Base-by-base conservation (phyloP, 1,284 basidiomycete species). In the Abortiporus biennis region DNA sequence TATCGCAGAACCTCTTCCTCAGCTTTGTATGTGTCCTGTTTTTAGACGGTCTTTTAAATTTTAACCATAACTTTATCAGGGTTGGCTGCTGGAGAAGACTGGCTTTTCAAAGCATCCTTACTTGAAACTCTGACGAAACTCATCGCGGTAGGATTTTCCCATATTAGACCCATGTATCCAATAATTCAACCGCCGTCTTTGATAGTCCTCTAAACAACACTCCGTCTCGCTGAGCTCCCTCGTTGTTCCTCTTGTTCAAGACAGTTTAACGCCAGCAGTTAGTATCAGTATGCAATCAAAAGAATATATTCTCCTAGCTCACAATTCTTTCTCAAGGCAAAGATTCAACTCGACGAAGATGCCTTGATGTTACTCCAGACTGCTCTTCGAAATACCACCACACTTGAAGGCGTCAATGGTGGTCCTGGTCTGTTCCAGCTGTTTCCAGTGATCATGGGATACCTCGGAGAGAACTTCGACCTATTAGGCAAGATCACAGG, bases 341-440 rank as follows among this genome's bases (percentile, higher is more conserved):
- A 78, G 43, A 68, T 76, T 20, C 76, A 85, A 51, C 73, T 95
- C 37, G 92, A 95, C 47, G 78, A 81, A 44, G 90, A 94, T 59
- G 86, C 77, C 0, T 59, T 92, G 21, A 68, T 67, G 21, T 70
- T 95, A 27, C 94, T 91, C 92, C 69, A 77, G 40, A 69, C 78
- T 15, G 76, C 85, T 2, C 64, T 94, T 20, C 74, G 80, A 40
- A 88, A 92, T 54, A 74, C 85, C 0, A 62, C 69, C 1, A 71
- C 75, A 1, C 62, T 89, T 2, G 64, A 72, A 38, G 67, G 61
- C 46, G 52, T 64, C 19, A 62, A 69, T 43, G 72, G 73, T 6
- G 63, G 61, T 8, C 71, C 74, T 9, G 76, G 73, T 20, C 71
- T 93, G 11, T 64, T 83, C 24, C 76, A 83, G 24, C 66, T 94